Base-by-base conservation (phyloP, 495 filamentous ascomycete genomes). In the Rusavskia elegans region DNA sequence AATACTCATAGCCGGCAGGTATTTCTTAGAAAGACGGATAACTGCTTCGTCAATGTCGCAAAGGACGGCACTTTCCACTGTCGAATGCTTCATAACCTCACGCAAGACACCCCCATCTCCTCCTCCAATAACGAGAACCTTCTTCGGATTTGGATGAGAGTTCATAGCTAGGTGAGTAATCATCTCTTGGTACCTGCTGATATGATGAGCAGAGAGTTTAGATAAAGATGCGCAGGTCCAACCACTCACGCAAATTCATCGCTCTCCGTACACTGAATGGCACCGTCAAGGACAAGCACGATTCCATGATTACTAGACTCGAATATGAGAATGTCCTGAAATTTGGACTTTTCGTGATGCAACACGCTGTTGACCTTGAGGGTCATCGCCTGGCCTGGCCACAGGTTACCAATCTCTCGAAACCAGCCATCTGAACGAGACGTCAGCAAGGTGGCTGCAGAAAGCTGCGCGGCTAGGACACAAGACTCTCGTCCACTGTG, bases 1-100 rank as follows among this genome's bases (percentile, higher is more conserved):
- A 53, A 84, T 80, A 59, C 86, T 74, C 92, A 98, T 98, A 62
- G 82, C 80, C 27, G 90, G 90, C 48, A 98, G 86, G 75, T 87
- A 95, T 75, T 95, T 80, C 83, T 96, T 95, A 65, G 88, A 95
- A 61, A 97, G 81, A 66, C 92, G 85, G 73, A 95, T 94, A 68
- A 98, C 92, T 63, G 92, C 92, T 82, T 98, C 92, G 61, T 98
- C 92, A 61, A 98, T 98, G 69, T 98, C 92, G 72, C 93, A 97
- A 61, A 98, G 83, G 57, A 82, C 81, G 51, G 90, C 92, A 76
- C 93, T 82, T 74, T 97, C 83, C 59, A 89, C 77, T 63, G 80
- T 82, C 56, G 92, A 85, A 69, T 96, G 90, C 82, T 97, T 97
- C 74, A 97, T 85, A 39, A 98, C 82, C 78, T 97, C 92, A 58